These are phyloP conservation scores for Cadophora malorum DNA, from an alignment of 2,329 filamentous ascomycete species.

Conservation along the genomic window DNA sequence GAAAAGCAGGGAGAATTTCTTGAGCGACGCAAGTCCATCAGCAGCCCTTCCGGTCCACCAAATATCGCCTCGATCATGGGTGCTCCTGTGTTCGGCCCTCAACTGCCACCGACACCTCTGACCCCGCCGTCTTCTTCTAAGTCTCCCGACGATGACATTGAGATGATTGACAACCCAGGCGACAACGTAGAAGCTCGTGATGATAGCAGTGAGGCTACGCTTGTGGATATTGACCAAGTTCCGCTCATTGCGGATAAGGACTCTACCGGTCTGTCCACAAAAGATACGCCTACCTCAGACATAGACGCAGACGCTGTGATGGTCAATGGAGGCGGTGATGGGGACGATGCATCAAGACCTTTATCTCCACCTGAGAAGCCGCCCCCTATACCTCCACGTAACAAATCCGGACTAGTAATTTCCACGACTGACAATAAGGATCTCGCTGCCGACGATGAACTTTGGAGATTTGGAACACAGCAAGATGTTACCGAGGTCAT, in stretches of 20 bases:
- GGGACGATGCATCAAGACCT: conserved; percentile 17
- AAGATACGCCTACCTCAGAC: conserved; percentile 1
- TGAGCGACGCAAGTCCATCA: conserved; percentile 52
- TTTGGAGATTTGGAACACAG: conserved; percentile 58
- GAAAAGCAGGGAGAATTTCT: conserved; percentile 57
- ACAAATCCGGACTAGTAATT: conserved; percentile 44
- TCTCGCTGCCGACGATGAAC: conserved; percentile 42
- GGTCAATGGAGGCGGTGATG: conserved; percentile 46
- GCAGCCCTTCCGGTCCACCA: conserved; percentile 44
- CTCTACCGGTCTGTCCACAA: not conserved
- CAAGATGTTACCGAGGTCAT: conserved; percentile 98
- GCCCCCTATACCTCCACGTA: conserved; percentile 46
- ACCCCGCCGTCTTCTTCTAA: conserved; percentile 28
- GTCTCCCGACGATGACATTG: conserved; percentile 40
- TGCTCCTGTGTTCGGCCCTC: conserved; percentile 40
- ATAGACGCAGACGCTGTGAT: conserved; percentile 40
- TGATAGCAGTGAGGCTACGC: conserved; percentile 48
- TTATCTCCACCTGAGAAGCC: conserved; percentile 41
- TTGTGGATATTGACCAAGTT: conserved; percentile 45
- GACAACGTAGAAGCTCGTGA: conserved; percentile 39
- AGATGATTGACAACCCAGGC: conserved; percentile 43
- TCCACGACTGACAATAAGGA: conserved; percentile 40
- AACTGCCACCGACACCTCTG: conserved; percentile 36
- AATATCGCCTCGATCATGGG: conserved; percentile 37
- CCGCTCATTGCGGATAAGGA: not conserved